These are phyloP conservation scores for Lactarius psammicola DNA, from an alignment of 768 basidiomycete genomes.

Conservation along the genomic window DNA sequence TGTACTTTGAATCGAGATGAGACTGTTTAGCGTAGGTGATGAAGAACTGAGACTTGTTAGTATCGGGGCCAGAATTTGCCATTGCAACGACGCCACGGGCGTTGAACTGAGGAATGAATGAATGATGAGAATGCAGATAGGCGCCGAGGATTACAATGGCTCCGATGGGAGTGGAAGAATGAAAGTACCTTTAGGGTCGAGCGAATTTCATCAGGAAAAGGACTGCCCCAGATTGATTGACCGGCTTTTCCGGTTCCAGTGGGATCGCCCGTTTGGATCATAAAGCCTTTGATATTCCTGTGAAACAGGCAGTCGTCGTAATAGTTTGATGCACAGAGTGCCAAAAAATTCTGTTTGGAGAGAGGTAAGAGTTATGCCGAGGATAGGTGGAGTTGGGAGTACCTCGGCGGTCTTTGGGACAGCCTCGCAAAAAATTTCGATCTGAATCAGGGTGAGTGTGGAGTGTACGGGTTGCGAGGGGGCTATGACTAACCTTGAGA, in stretches of 20 bases:
- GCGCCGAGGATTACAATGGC: neutral
- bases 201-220: conserved; percentile 89
- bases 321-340: conserved; percentile 85
- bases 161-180: conserved; percentile 24
- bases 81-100: conserved; percentile 92
- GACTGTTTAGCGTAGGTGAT: conserved; percentile 90
- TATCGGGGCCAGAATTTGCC: conserved; percentile 94
- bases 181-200: conserved; percentile 83
- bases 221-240: conserved; percentile 92
- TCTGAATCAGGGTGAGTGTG: conserved; percentile 44
- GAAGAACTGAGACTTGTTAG: conserved; percentile 92
- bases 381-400: conserved; percentile 19
- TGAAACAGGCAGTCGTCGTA: conserved; percentile 88
- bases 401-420: conserved; percentile 96
- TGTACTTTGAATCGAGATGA: conserved; percentile 92
- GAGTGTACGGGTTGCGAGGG: conserved; percentile 4
- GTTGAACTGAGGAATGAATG: conserved; percentile 68
- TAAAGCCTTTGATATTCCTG: conserved; percentile 94
- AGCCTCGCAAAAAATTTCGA: conserved; percentile 97
- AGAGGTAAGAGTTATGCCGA: neutral
- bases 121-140: conserved; percentile 11
- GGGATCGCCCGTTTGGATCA: conserved; percentile 92
- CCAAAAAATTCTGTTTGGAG: conserved; percentile 80
- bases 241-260: conserved; percentile 92
- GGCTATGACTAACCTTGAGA: conserved; percentile 63